These are phyloP conservation scores for Sporothrix humicola DNA, from an alignment of 2,329 filamentous ascomycete genomes.

Conservation along the genomic window DNA sequence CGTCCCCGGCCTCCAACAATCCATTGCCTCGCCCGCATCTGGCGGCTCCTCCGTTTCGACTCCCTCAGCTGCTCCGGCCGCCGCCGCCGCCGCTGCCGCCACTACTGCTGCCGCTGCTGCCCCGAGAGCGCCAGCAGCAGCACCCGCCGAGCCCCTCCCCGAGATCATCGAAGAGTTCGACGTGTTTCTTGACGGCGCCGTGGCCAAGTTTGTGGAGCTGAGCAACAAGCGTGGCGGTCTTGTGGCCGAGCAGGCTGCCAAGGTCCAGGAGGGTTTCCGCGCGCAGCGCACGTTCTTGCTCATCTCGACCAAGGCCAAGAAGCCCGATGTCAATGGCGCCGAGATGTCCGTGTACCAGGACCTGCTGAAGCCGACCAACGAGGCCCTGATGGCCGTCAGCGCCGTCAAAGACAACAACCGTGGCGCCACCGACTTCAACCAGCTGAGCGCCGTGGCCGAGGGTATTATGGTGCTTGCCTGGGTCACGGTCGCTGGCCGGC, in stretches of 20 bases:
- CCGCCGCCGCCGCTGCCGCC: constrained; percentile 46
- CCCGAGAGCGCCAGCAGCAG: constrained; percentile 50
- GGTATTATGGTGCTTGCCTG: constrained; percentile 89
- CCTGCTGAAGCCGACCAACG: constrained; percentile 85
- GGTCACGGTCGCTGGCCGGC: constrained; percentile 84
- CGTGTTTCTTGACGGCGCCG: constrained; percentile 71
- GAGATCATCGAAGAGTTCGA: constrained; percentile 89
- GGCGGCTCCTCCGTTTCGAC: constrained; percentile 44
- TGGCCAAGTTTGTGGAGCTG: constrained; percentile 77
- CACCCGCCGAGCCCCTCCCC: constrained; percentile 65
- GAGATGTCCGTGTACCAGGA: constrained; percentile 72
- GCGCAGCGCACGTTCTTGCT: constrained; percentile 88
- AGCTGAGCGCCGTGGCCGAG: constrained; percentile 86
- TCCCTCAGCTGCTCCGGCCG: constrained; percentile 44
- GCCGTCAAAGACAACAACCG: constrained; percentile 84
- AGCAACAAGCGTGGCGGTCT: constrained; percentile 79
- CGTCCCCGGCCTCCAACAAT: constrained; percentile 53
- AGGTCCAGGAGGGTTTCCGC: constrained; percentile 70
- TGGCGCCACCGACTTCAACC: constrained; percentile 74
- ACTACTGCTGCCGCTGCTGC: constrained; percentile 46
- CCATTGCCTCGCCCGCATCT: constrained; percentile 46
- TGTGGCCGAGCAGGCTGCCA: constrained; percentile 74
- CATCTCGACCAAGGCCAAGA: constrained; percentile 88
- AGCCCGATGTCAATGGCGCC: constrained; percentile 71
- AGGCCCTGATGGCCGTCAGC: constrained; percentile 77